Conservation (phyloP, 257 asterid species). For the Avicennia marina region DNA sequence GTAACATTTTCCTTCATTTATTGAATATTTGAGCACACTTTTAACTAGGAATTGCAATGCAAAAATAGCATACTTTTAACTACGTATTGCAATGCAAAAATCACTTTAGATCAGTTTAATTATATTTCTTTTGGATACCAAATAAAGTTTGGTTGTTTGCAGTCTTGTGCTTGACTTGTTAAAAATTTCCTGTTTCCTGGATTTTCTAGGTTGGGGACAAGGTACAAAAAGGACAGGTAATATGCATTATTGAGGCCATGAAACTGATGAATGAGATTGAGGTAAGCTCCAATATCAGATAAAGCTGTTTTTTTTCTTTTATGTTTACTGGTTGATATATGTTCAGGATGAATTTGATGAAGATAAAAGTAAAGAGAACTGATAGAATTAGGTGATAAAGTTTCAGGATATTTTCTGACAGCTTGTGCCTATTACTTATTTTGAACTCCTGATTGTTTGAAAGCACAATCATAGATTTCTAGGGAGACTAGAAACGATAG, state of each 20-base stretch:
- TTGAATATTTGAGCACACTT: too few species aligned
- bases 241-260: conserved; percentile 75
- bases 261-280: conserved; percentile 75
- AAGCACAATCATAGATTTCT: neutral
- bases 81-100: too few species aligned
- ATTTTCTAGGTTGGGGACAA: conserved; percentile 55
- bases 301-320: conserved; percentile 8
- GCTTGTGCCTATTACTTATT: too few species aligned
- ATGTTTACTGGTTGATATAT: conserved; percentile 3
- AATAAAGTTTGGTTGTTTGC: neutral
- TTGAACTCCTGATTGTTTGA: too few species aligned
- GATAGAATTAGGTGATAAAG: too few species aligned
- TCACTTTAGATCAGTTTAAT: too few species aligned
- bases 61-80: too few species aligned
- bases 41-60: too few species aligned
- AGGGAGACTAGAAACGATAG: neutral
- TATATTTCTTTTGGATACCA: neutral
- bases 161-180: neutral
- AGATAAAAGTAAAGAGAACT: too few species aligned
- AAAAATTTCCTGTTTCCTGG: neutral
- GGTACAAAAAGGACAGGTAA: conserved; percentile 66
- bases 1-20: too few species aligned
- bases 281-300: conserved; percentile 29
- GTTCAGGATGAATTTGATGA: neutral
- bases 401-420: too few species aligned